Conservation (phyloP, 1,284 basidiomycete genomes). For the Marasmius oreades region DNA sequence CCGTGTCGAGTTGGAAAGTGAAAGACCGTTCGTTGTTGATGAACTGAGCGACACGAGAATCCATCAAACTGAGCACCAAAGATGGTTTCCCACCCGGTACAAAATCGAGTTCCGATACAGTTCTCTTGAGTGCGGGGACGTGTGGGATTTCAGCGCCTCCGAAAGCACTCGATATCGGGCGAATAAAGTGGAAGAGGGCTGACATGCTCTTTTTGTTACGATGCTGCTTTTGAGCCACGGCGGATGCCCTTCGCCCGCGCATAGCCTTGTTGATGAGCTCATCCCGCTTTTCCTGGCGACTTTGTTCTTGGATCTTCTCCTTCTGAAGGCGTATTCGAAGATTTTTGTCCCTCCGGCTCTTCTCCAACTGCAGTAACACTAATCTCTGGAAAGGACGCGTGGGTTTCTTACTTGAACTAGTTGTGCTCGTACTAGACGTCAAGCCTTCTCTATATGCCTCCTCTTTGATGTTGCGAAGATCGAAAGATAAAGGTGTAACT, state of each 20-base stretch:
- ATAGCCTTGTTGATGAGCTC: conserved; percentile 71
- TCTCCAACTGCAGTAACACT: conserved; percentile 66
- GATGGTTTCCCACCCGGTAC: conserved; percentile 64
- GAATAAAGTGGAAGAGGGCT: conserved; percentile 77
- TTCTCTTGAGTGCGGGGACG: conserved; percentile 45
- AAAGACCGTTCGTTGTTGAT: conserved; percentile 78
- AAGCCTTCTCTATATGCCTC: conserved; percentile 64
- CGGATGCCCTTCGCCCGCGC: conserved; percentile 50
- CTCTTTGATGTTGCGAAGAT: conserved; percentile 66
- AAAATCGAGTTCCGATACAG: conserved; percentile 73
- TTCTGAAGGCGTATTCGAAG: conserved; percentile 63
- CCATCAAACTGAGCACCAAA: conserved; percentile 67
- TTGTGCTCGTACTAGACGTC: conserved; percentile 36
- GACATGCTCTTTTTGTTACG: conserved; percentile 82
- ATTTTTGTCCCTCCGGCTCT: conserved; percentile 70
- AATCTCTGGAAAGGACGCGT: conserved; percentile 67
- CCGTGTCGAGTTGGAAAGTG: conserved; percentile 76
- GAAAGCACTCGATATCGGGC: conserved; percentile 82
- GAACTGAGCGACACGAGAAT: conserved; percentile 63
- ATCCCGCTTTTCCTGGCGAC: conserved; percentile 65
- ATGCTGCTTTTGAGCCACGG: conserved; percentile 57
- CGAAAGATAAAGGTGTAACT: conserved; percentile 53
- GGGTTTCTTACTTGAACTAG: conserved; percentile 44
- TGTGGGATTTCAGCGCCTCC: conserved; percentile 55
- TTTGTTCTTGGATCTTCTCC: conserved; percentile 71